Evolutionary conservation across 208 protist genomes (phyloP).

Genomic region (Naegleria fowleri): DNA sequence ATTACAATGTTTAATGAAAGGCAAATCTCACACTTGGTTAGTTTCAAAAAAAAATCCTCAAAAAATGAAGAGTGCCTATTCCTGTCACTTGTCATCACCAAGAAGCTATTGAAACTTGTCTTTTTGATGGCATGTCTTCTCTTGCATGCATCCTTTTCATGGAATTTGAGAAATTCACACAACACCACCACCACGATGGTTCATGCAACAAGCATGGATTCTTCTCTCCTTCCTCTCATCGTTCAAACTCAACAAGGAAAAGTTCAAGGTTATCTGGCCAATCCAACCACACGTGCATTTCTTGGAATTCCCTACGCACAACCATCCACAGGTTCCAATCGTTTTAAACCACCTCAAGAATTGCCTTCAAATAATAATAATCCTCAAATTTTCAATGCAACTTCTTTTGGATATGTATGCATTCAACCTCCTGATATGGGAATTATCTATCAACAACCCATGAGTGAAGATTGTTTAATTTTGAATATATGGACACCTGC

Average conservation of each 20-base stretch:
- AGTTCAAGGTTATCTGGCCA: neutral
- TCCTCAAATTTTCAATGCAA: slow-evolving; percentile 30
- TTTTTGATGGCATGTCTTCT: too few species aligned
- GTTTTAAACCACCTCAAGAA: slow-evolving; percentile 36
- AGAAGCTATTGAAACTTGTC: too few species aligned
- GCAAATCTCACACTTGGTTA: too few species aligned
- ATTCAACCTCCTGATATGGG: neutral
- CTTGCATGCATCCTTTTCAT: too few species aligned
- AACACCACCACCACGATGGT: too few species aligned
- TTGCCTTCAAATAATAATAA: neutral
- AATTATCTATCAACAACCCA: neutral
- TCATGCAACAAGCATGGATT: too few species aligned
- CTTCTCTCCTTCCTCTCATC: neutral
- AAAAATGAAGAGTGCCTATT: too few species aligned
- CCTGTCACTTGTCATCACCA: too few species aligned
- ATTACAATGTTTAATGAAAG: too few species aligned
- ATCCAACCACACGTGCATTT: neutral
- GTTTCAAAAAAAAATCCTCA: too few species aligned
- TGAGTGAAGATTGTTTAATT: slow-evolving; percentile 44
- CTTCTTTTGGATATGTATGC: slow-evolving; percentile 30
- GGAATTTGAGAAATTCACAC: too few species aligned
- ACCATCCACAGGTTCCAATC: slow-evolving; percentile 38
- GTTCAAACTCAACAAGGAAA: neutral
- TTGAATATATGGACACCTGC: slow-evolving; percentile 41
- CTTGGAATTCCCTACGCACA: slow-evolving; percentile 38